Base-by-base conservation (phyloP, 441 rosid species). In the Breynia disticha region DNA sequence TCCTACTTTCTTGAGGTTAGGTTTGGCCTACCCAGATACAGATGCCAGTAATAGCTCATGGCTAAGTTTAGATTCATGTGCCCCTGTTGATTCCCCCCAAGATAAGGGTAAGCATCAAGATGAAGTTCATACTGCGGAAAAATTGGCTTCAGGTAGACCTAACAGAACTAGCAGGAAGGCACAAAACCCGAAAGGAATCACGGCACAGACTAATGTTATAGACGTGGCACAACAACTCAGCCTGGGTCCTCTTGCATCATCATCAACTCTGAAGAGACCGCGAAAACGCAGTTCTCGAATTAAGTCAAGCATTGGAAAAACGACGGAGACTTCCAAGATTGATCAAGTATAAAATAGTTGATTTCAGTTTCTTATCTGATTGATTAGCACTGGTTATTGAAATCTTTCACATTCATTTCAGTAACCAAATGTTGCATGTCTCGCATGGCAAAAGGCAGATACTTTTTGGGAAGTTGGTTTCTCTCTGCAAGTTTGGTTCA, bases 1-100 rank as follows among this genome's bases (percentile, higher is more conserved):
- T 46, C 67, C 75, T 52, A 70, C 32, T 24, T 24, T 64, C 49
- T 71, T 67, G 37, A 67, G 72, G 54, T 63, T 72, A 54, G 60
- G 72, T 54, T 60, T 65, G 61, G 62, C 69, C 1, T 50, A 51
- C 54, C 65, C 72, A 39, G 72, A 67, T 53, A 81, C 70, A 59
- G 87, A 80, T 51, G 60, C 63, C 42, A 54, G 70, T 46, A 68
- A 71, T 64, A 64, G 69, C 61, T 83, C 95, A 52, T 85, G 95
- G 96, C 70, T 90, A 72, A 90, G 84, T 72, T 78, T 87, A 67
- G 87, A 85, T 71, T 72, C 85, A 15, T 71, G 75, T 60, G 74
- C 75, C n/a, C 59, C 72, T n/a, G 65, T 56, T 59, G 66, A 54
- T 47, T 61, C 67, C 59, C 62, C 73, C 28, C 50, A 42, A 50